phyloP scores from a whole-genome alignment of 2,329 filamentous ascomycete genomes.

The Fusarium papillatum region DNA sequence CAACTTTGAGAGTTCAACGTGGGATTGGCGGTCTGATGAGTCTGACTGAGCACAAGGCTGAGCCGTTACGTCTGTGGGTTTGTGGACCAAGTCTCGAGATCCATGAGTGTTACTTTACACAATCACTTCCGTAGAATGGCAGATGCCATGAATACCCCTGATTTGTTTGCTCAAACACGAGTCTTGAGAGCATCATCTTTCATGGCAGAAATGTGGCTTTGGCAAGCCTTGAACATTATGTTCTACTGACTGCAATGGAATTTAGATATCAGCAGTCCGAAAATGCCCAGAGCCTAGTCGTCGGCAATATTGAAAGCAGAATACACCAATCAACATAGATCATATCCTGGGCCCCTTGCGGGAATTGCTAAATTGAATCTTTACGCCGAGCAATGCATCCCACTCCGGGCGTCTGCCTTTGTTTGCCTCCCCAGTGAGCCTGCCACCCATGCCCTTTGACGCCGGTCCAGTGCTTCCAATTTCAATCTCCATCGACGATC shows the following conservation, averaged over 20 bases:
- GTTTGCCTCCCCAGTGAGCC: conserved; percentile 2
- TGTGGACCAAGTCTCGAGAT: neutral
- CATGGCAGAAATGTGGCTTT: neutral
- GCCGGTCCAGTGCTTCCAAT: conserved; percentile 9
- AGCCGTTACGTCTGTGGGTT: neutral
- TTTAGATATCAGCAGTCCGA: neutral
- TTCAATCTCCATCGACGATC: neutral
- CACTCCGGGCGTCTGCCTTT: conserved; percentile 18
- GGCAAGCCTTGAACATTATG: neutral
- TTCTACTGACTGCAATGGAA: neutral
- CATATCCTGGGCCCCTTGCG: neutral
- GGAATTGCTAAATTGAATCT: conserved; percentile 28
- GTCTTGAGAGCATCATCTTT: neutral
- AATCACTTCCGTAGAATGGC: neutral
- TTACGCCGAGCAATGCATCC: conserved; percentile 39
- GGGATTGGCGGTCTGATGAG: conserved; percentile 55
- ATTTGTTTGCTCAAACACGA: neutral
- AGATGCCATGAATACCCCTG: neutral
- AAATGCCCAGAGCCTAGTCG: neutral
- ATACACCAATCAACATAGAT: conserved; percentile 7
- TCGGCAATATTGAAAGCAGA: neutral
- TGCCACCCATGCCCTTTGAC: conserved; percentile 23
- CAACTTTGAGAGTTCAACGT: conserved; percentile 76
- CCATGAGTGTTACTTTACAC: neutral
- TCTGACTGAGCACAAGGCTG: conserved; percentile 10